Evolutionary conservation across 2,329 filamentous ascomycete genomes (phyloP).

Genomic region (Verticillium albo-atrum): DNA sequence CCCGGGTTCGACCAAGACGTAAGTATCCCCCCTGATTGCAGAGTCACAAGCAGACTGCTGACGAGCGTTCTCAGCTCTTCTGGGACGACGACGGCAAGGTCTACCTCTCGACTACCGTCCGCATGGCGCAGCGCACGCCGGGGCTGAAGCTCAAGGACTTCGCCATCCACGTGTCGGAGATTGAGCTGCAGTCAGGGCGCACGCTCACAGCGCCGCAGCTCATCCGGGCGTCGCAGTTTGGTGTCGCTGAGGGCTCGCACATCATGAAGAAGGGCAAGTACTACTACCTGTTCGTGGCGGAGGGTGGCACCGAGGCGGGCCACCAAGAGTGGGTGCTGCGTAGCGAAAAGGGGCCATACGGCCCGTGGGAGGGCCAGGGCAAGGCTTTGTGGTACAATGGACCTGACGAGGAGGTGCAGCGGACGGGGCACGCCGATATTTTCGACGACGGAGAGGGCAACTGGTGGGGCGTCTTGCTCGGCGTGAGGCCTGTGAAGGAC

Average conservation of each 20-base stretch:
- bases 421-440: conserved; percentile 44
- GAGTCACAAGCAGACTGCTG: not conserved
- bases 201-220: conserved; percentile 29
- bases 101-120: conserved; percentile 41
- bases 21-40: conserved; percentile 11
- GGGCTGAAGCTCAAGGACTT: conserved; percentile 44
- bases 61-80: conserved; percentile 26
- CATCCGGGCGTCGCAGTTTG: conserved; percentile 31
- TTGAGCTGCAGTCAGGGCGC: conserved; percentile 35
- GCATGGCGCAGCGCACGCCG: conserved; percentile 28
- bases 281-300: conserved; percentile 35
- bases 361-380: conserved; percentile 43
- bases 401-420: conserved; percentile 40
- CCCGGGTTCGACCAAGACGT: conserved; percentile 50
- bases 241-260: conserved; percentile 38
- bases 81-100: conserved; percentile 45
- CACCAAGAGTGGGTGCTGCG: conserved; percentile 49
- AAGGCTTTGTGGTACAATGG: conserved; percentile 43
- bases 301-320: conserved; percentile 39
- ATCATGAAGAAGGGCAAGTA: conserved; percentile 27
- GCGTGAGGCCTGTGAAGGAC: conserved; percentile 31
- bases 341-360: conserved; percentile 35
- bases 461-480: conserved; percentile 45
- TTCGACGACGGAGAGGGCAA: conserved; percentile 37
- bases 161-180: conserved; percentile 40